These are phyloP conservation scores for Calonectria hawksworthii DNA, from an alignment of 2,329 filamentous ascomycete genomes.

Conservation along the genomic window DNA sequence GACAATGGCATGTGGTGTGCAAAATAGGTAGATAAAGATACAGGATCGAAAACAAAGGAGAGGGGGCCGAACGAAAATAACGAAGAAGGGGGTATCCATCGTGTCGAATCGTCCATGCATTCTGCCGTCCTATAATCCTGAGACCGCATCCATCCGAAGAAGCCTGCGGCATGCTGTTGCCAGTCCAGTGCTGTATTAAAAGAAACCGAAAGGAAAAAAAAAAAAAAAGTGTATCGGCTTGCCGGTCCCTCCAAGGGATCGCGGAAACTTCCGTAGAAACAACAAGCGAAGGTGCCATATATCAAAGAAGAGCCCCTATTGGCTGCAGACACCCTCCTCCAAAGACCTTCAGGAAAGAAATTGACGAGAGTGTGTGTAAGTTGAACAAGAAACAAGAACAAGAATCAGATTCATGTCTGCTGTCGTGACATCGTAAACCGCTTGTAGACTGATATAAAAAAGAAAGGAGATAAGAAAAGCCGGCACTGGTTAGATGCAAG, in stretches of 20 bases:
- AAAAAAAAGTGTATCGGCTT: not conserved
- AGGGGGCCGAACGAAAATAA: slow-evolving; percentile 41
- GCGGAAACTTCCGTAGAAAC: slow-evolving; percentile 19
- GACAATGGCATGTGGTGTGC: slow-evolving; percentile 31
- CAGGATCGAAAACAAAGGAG: slow-evolving; percentile 37
- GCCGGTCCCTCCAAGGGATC: slow-evolving; percentile 18
- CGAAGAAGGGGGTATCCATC: slow-evolving; percentile 58
- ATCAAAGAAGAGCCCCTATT: slow-evolving; percentile 30
- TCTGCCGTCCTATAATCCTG: slow-evolving; percentile 55
- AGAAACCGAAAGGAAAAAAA: slow-evolving; percentile 32
- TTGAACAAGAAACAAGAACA: slow-evolving; percentile 33
- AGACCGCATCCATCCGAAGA: slow-evolving; percentile 38
- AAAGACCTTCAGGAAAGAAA: slow-evolving; percentile 18
- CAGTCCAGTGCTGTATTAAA: slow-evolving; percentile 56
- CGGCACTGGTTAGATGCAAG: slow-evolving; percentile 26
- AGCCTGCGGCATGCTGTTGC: slow-evolving; percentile 53
- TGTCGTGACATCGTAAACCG: slow-evolving; percentile 56
- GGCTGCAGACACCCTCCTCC: slow-evolving; percentile 30
- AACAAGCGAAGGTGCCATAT: slow-evolving; percentile 33
- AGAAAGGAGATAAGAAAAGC: slow-evolving; percentile 46
- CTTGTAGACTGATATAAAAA: slow-evolving; percentile 41
- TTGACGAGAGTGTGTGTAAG: slow-evolving; percentile 25
- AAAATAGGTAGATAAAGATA: slow-evolving; percentile 39
- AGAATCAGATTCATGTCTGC: slow-evolving; percentile 44
- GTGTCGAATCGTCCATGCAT: slow-evolving; percentile 60